Conservation (phyloP, 129 eudicot species). For the Deinandra increscens region DNA sequence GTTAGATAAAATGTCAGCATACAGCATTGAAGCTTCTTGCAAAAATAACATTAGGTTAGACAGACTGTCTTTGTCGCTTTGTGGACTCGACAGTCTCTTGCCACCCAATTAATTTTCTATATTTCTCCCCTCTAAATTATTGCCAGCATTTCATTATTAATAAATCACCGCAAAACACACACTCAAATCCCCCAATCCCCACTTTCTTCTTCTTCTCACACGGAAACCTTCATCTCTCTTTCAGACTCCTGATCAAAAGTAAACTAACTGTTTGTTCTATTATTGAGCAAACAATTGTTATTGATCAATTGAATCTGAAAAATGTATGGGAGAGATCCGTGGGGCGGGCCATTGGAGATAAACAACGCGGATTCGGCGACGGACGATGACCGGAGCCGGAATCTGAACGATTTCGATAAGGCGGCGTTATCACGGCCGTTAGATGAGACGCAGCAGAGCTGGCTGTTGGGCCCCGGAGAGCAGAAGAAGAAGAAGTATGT, state of each 20-base stretch:
- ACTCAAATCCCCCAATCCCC: neutral
- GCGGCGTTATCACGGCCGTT: conserved; percentile 76
- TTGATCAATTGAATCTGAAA: neutral
- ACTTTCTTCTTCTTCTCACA: neutral
- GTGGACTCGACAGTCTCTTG: conserved; percentile 40
- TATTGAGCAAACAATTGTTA: neutral
- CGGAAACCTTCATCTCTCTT: neutral
- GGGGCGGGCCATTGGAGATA: conserved; percentile 89
- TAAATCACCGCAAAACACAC: neutral
- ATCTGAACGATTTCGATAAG: conserved; percentile 63
- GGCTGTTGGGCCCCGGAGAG: conserved; percentile 85
- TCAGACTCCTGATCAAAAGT: too few species aligned
- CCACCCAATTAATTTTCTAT: conserved; percentile 5
- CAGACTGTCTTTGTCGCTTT: conserved; percentile 53
- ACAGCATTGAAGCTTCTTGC: conserved; percentile 13
- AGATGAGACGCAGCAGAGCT: conserved; percentile 88
- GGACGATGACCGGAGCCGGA: conserved; percentile 80
- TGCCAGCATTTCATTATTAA: neutral
- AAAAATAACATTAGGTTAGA: conserved; percentile 24
- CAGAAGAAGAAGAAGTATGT: conserved; percentile 89
- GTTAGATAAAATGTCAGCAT: conserved; percentile 16
- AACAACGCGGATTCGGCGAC: conserved; percentile 71
- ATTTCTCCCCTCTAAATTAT: neutral
- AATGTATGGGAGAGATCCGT: conserved; percentile 81
- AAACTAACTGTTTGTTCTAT: neutral